phyloP scores from a whole-genome alignment of 768 basidiomycete species.

The Cystofilobasidium macerans region DNA sequence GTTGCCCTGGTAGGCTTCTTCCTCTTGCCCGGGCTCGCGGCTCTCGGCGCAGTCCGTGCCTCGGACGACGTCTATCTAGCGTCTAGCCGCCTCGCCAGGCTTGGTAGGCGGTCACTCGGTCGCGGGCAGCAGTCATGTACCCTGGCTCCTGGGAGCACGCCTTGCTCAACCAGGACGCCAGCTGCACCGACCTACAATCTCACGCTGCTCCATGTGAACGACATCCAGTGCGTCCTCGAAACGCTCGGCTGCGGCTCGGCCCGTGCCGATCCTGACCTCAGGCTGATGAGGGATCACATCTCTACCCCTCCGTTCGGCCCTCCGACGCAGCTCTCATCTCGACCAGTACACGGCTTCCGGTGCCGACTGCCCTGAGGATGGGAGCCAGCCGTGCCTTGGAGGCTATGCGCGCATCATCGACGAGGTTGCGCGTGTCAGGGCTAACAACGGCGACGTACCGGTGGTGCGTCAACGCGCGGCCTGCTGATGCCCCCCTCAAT shows the following conservation, averaged over 20 bases:
- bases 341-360: conserved; percentile 9
- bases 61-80: background rate
- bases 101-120: background rate
- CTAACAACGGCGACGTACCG: background rate
- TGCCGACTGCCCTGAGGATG: conserved; percentile 3
- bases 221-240: background rate
- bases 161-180: background rate
- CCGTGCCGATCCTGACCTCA: background rate
- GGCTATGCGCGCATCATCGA: conserved; percentile 7
- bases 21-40: background rate
- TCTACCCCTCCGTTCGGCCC: background rate
- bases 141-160: too few species aligned
- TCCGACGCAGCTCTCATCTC: background rate
- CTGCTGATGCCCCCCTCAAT: background rate
- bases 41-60: background rate
- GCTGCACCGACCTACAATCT: background rate
- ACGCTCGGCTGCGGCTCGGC: background rate
- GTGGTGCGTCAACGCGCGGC: background rate
- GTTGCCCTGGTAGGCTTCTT: background rate
- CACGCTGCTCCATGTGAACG: background rate
- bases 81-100: background rate
- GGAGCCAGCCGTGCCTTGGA: background rate
- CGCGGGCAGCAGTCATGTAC: background rate
- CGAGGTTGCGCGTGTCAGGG: background rate
- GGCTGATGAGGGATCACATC: too few species aligned